phyloP scores from a whole-genome alignment of 805 yeast species.

The Cyberlindnera americana region DNA sequence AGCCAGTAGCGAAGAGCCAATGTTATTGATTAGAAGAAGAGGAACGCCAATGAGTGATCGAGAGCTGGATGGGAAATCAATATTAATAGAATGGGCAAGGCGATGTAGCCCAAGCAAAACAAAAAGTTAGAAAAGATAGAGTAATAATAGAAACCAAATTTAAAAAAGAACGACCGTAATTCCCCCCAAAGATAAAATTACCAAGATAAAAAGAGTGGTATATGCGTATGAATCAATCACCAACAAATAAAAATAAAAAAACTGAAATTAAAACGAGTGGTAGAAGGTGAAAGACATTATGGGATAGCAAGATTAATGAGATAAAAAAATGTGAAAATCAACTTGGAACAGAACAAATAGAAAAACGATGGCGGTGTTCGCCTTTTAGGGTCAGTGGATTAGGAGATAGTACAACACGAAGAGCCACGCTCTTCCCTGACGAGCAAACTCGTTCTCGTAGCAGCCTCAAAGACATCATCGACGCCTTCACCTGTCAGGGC shows the following conservation, averaged over 20 bases:
- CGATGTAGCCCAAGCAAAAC: too few species aligned
- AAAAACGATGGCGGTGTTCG: not conserved
- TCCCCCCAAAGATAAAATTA: conserved; percentile 28
- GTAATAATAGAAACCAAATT: not conserved
- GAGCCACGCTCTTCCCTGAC: conserved; percentile 39
- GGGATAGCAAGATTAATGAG: too few species aligned
- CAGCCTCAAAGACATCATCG: conserved; percentile 88
- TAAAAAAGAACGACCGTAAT: conserved; percentile 25
- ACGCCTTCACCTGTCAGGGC: conserved; percentile 94
- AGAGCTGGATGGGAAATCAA: too few species aligned
- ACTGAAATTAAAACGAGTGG: too few species aligned
- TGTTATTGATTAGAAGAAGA: too few species aligned
- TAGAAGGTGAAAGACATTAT: too few species aligned
- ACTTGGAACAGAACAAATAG: not conserved
- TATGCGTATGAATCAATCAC: not conserved
- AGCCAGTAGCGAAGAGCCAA: too few species aligned
- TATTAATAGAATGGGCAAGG: too few species aligned
- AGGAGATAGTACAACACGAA: conserved; percentile 38
- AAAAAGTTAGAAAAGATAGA: not conserved
- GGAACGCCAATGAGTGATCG: too few species aligned
- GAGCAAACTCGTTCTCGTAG: conserved; percentile 77
- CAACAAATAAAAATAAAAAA: not conserved
- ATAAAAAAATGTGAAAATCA: not conserved
- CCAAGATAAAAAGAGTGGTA: not conserved
- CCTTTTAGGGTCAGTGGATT: not conserved